Conservation (phyloP, 345 rosid species). For the thale cress (Arabidopsis thaliana) region DNA sequence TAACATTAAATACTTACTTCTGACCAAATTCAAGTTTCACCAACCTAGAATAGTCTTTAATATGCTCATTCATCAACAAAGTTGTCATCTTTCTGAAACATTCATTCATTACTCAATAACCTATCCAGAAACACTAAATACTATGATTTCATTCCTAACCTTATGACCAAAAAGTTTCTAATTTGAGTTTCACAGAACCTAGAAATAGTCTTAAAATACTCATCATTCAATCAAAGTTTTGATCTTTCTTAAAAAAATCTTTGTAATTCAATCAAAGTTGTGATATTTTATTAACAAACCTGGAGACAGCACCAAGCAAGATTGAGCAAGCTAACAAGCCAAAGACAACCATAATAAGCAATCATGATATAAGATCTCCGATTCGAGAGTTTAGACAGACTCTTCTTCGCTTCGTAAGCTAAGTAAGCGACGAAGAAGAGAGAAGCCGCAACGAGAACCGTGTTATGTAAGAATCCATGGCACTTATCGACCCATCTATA, state of each 20-base stretch:
- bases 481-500: slow-evolving; percentile 70
- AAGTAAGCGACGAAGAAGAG: slow-evolving; percentile 69
- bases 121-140: neutral
- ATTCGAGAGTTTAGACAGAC: slow-evolving; percentile 66
- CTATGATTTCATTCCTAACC: neutral
- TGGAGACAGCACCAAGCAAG: slow-evolving; percentile 84
- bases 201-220: neutral
- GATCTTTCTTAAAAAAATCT: neutral
- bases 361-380: slow-evolving; percentile 86
- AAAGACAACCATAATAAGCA: slow-evolving; percentile 78
- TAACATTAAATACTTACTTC: neutral
- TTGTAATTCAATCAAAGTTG: neutral
- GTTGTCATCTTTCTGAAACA: slow-evolving; percentile 1
- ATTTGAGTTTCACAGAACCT: neutral
- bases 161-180: neutral
- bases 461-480: slow-evolving; percentile 81
- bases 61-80: neutral
- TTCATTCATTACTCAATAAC: neutral
- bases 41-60: neutral
- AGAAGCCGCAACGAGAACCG: slow-evolving; percentile 60
- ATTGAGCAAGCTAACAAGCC: slow-evolving; percentile 92
- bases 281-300: slow-evolving; percentile 51
- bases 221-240: neutral
- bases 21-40: neutral
- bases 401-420: slow-evolving; percentile 72